These are phyloP conservation scores for Davidsoniella eucalypti DNA, from an alignment of 2,329 filamentous ascomycete species.

Conservation along the genomic window DNA sequence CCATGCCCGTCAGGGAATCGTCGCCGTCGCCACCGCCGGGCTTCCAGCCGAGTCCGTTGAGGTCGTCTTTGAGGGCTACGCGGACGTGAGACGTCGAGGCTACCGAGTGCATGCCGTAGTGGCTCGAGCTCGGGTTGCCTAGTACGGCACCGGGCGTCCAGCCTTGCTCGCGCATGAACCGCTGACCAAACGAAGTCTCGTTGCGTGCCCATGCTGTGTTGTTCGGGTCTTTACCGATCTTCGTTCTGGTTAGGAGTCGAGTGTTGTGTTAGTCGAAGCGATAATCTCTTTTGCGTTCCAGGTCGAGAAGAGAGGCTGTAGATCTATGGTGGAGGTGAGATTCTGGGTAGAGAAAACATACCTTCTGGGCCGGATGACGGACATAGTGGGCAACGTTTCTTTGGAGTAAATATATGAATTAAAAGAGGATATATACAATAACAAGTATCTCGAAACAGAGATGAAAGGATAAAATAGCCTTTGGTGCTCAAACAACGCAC, in stretches of 20 bases:
- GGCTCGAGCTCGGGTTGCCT: slow-evolving; percentile 58
- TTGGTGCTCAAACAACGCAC: not conserved
- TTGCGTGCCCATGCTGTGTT: slow-evolving; percentile 86
- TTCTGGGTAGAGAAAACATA: not conserved
- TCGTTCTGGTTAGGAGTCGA: slow-evolving; percentile 25
- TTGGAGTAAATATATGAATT: not conserved
- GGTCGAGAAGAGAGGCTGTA: not conserved
- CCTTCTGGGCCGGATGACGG: slow-evolving; percentile 12
- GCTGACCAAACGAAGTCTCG: slow-evolving; percentile 71
- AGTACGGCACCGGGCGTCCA: slow-evolving; percentile 78
- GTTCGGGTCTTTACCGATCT: slow-evolving; percentile 82
- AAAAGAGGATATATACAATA: not conserved
- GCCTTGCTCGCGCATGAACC: slow-evolving; percentile 72
- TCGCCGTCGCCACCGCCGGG: slow-evolving; percentile 39
- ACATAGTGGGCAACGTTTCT: slow-evolving; percentile 1
- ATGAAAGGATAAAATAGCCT: not conserved
- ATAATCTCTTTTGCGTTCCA: not conserved
- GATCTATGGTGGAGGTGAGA: not conserved
- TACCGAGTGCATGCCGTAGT: slow-evolving; percentile 59
- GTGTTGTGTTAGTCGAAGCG: not conserved
- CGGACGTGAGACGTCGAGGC: slow-evolving; percentile 76
- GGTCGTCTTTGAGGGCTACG: slow-evolving; percentile 77
- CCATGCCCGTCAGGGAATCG: slow-evolving; percentile 68
- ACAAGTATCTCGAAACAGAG: not conserved
- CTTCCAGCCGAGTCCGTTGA: slow-evolving; percentile 73